Base-by-base conservation (phyloP, 1,139 yeast genomes). In the Suhomyces anneliseae region DNA sequence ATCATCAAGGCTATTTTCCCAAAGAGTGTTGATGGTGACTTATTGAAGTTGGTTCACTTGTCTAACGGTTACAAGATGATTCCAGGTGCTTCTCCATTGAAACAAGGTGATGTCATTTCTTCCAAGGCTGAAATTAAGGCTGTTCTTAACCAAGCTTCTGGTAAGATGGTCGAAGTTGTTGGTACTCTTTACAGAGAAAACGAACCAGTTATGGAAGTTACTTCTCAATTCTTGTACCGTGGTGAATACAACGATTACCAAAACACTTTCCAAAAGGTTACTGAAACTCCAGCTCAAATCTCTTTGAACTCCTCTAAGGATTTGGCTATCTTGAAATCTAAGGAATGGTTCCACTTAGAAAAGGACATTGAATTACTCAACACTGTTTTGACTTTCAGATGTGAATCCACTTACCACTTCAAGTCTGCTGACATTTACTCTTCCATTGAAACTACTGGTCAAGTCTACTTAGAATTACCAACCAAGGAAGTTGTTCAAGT, bases 1-100 rank as follows among this genome's bases (percentile, higher is more conserved):
- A 92, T 95, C 64, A 92, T 93, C 75, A 90, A 87, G 75, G 93
- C 98, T 26, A 89, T 93, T 59, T 95, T 93, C 95, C 99, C 99
- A 48, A 83, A 83, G 69, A 83, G 85, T 54, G 95, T 95, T 60
- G 98, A 95, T 69, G 99, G 99, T 72, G 99, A 93, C 68, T 79
- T 93, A 64, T 79, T 93, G 74, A 87, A 87, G 67, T 81, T 93
- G 65, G 99, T 93, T 48, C 99, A 93, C 68, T 76, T 93, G 71
- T 89, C 97, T 42, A 93, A 93, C 68, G 95, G 97, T 49, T 95
- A 93, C 80, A 84, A 83, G 69, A 89, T 93, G 96, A 70, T 85
- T 52, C 93, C 97, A 46, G 96, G 95, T 58, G 96, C 96, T 50
- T 81, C 83, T 54, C 96, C 97, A 57, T 81, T 93, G 70, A 81